phyloP scores from a whole-genome alignment of 2,329 filamentous ascomycete genomes.

The Fusarium praegraminearum region DNA sequence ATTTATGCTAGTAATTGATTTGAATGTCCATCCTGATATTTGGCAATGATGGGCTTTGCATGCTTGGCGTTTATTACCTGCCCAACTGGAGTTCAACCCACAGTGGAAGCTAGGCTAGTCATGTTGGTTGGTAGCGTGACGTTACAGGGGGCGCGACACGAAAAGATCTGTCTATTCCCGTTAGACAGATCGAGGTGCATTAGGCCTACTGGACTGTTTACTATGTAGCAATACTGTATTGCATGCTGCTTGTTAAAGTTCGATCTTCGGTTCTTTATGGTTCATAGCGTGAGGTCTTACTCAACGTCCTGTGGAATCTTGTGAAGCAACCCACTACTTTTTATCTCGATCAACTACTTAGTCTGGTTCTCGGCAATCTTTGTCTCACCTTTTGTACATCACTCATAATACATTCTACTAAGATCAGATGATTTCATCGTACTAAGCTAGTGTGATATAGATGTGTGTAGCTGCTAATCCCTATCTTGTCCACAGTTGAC shows the following conservation, averaged over 20 bases:
- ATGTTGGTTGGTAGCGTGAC: conserved; percentile 16
- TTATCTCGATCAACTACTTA: neutral
- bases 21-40: neutral
- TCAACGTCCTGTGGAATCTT: neutral
- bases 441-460: neutral
- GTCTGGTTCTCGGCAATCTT: conserved; percentile 1
- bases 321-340: neutral
- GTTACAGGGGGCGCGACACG: conserved; percentile 4
- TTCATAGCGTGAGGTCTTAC: neutral
- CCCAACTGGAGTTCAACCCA: conserved; percentile 4
- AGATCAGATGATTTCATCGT: neutral
- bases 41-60: conserved; percentile 1
- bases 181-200: neutral
- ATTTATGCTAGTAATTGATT: neutral
- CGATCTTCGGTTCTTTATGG: neutral
- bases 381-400: neutral
- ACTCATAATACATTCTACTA: neutral
- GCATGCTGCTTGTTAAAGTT: neutral
- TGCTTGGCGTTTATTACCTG: conserved; percentile 8
- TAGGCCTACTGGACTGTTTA: neutral
- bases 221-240: neutral
- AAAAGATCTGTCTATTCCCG: neutral
- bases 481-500: neutral
- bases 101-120: conserved; percentile 14
- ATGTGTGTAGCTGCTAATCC: neutral